Evolutionary conservation across 2,329 filamentous ascomycete species (phyloP), one percentile per base, ranked within the genome.

Genomic region (Cladosporium cucumerinum): DNA sequence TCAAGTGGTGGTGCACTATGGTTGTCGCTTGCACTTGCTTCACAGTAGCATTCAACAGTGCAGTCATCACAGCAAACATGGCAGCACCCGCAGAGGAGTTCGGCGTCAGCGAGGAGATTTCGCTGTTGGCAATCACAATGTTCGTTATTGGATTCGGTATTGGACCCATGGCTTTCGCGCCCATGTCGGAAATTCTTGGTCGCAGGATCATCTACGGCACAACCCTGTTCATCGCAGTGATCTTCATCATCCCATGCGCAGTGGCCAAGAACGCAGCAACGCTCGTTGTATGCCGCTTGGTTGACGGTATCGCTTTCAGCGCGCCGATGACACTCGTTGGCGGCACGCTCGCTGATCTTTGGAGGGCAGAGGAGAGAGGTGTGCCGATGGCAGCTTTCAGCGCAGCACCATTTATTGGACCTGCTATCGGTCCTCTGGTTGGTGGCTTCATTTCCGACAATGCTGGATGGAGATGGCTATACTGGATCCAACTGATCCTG

Each of bases 401-500:
- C n/a, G 72, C 70, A 8, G 71, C 72, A 16, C 70, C 73, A 1
- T 75, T 76, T 57, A 69, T 72, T 23, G 74, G 74, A 0, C 72
- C 73, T 25, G 69, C 69, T 14, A 73, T 79, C 5, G 82, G 80
- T 0, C 81, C 83, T 5, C 78, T 86, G 60, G 74, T 89, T 7
- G 93, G 92, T 69, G 92, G 91, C 12, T 96, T 87, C 74, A 81
- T 95, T 1, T 84, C 85, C 8, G 89, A 93, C 70, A 90, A 69
- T 16, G 64, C 73, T 5, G 74, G 73, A 43, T 77, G 74, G 75
- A 66, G 74, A 46, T 76, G 75, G 74, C 81, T 95, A 0, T 95
- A 95, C 80, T 94, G 90, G 89, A 86, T 96, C 70, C 91, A 94
- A 73, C 81, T 95, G 12, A 96, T 96, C 72, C 74, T 95, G 14